phyloP scores from a whole-genome alignment of 2,329 filamentous ascomycete genomes.

The Onygenales sp. region DNA sequence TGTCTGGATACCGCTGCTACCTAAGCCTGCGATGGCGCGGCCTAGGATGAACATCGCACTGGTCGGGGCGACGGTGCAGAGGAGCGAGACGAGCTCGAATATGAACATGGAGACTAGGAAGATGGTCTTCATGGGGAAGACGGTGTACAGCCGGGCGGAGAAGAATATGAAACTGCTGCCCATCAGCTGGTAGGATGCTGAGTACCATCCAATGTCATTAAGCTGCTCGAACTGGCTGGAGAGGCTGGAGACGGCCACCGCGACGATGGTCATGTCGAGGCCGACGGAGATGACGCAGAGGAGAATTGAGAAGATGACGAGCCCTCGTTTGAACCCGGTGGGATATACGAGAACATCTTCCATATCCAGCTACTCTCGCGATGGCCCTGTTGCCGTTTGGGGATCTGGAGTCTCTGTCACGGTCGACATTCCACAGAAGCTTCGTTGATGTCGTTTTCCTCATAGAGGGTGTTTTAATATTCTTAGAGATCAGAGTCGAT shows the following conservation, averaged over 20 bases:
- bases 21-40: constrained; percentile 26
- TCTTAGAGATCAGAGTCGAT: background rate
- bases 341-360: background rate
- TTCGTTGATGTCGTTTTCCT: background rate
- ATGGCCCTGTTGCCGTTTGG: background rate
- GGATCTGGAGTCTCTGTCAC: background rate
- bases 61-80: constrained; percentile 28
- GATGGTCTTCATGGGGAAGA: constrained; percentile 25
- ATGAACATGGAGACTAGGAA: constrained; percentile 25
- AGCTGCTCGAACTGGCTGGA: constrained; percentile 39
- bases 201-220: constrained; percentile 56
- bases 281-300: background rate
- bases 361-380: background rate
- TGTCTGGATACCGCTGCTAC: constrained; percentile 27
- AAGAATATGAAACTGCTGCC: constrained; percentile 25
- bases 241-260: background rate
- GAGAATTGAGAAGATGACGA: background rate
- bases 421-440: background rate
- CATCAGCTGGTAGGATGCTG: constrained; percentile 35
- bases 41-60: constrained; percentile 27
- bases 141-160: constrained; percentile 27
- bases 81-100: constrained; percentile 29
- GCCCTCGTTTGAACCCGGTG: background rate
- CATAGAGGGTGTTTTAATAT: background rate
- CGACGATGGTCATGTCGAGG: background rate